A percentile compares a stretch with the other conserved stretches of the same genome.
Evolutionary conservation across 345 rosid species (phyloP).

Genomic region (Aquilaria yunnanensis): DNA sequence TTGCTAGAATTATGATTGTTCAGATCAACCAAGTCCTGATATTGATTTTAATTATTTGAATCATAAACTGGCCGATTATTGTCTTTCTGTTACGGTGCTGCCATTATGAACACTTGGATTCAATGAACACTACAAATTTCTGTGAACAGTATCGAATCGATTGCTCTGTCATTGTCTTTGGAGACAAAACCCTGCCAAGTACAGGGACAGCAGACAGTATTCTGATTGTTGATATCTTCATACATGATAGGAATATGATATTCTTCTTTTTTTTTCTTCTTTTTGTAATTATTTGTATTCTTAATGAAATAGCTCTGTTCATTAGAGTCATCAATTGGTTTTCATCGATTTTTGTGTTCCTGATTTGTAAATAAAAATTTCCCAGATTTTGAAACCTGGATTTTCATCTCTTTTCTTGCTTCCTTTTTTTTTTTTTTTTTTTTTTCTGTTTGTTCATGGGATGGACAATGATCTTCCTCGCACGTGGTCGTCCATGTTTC

Average conservation of each 20-base stretch:
- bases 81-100: background rate
- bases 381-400: slow-evolving; percentile 17
- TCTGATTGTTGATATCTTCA: slow-evolving; percentile 16
- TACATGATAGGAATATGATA: slow-evolving; percentile 15
- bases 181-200: slow-evolving; percentile 34
- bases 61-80: background rate
- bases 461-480: slow-evolving; percentile 42
- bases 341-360: slow-evolving; percentile 19
- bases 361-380: slow-evolving; percentile 1
- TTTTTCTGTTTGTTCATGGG: slow-evolving; percentile 25
- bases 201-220: slow-evolving; percentile 7
- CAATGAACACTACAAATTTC: slow-evolving; percentile 9
- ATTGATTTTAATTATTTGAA: background rate
- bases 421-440: background rate
- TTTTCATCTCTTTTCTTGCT: background rate
- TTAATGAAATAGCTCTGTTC: background rate
- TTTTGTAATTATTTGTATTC: background rate
- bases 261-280: slow-evolving; percentile 3
- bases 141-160: slow-evolving; percentile 6
- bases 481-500: slow-evolving; percentile 50
- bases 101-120: slow-evolving; percentile 12
- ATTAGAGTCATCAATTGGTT: background rate
- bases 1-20: background rate
- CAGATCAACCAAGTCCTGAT: background rate
- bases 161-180: slow-evolving; percentile 20